Evolutionary conservation across 257 asterid species (phyloP), one percentile per base, ranked within the genome.

Genomic region (Eustoma russellianum): DNA sequence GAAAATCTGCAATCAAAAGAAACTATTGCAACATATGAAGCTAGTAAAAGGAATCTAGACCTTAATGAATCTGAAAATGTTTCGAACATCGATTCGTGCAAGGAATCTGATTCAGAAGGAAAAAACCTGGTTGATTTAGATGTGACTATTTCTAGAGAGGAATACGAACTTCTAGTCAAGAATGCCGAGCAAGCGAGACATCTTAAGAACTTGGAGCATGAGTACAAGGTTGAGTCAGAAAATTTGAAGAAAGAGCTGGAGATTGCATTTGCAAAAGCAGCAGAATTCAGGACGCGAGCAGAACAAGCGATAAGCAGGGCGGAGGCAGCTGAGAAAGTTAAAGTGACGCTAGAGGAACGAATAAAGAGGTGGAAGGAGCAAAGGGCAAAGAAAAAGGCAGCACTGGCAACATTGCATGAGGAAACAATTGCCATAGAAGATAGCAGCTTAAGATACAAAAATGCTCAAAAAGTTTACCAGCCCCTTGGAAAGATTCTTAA

Each of bases 291-390:
- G 78, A 71, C 77, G 15, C 46, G 93, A 43, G 78, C 83, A n/a
- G 94, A 84, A 48, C 96, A 84, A 24, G 96, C 96, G 6, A 80
- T 68, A 43, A 81, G 82, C 80, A 67, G 96, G 45, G 96, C 96
- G 0, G 93, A 87, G 53, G 83, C 77, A 0, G 94, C 93, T 0
- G 96, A 84, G 61, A 88, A 71, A 49, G 80, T 73, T 1, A 84
- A 77, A 49, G 46, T 41, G 0, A 69, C 19, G 15, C 60, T 88
- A 49, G 94, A 84, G 66, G 84, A 72, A 34, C 63, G 74, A 71
- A 69, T 74, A 17, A 82, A 55, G 78, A 76, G 61, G 67, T 60
- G 80, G 67, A 79, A 66, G 59, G 85, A 84, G 57, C 74, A 59
- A 0, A 76, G 66, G 48, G 82, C 73, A 35, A 74, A 66, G 67